Evolutionary conservation across 2,329 filamentous ascomycete species (phyloP), one percentile per base, ranked within the genome.

Genomic region (Phoma sp.): DNA sequence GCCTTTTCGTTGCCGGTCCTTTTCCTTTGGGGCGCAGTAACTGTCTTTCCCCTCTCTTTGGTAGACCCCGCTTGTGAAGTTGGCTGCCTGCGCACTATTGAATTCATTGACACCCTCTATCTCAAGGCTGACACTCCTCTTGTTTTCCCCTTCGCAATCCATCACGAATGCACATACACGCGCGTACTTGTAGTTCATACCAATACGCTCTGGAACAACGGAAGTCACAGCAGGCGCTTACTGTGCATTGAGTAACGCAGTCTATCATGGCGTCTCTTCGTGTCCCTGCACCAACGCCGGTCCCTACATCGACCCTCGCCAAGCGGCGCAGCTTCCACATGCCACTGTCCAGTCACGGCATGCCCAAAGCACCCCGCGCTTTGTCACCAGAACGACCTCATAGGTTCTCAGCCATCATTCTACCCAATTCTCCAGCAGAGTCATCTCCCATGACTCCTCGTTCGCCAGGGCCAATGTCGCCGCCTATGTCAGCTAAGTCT

Each of bases 401-500:
- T 61, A 68, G 68, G 18, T 72, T 70, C 56, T 66, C 64, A 44
- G 55, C 60, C 23, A 52, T 64, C n/a, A 50, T 56, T 3, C 57
- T 58, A 25, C 60, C 63, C 40, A 45, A 57, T 47, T 61, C 59
- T 37, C 41, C 61, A 9, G 49, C 59, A 32, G 35, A 52, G 23
- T 61, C 63, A 42, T 55, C 47, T 18, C 60, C 62, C 33, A 57
- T 60, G 52, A 61, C 61, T 48, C 68, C 69, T 33, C 59, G 57
- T 14, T 64, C 64, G 3, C 60, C 62, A 37, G 63, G 59, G 23
- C 61, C 61, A 53, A 62, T 67, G 60, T 71, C 71, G 18, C 71
- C 71, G n/a, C 71, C 70, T 22, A 68, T 73, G 66, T 73, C 71
- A 10, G 71, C 69, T 5, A 68, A 60, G 47, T 72, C 68, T 6